Evolutionary conservation across 2,329 filamentous ascomycete species (phyloP).

Genomic region (Venturia nashicola): DNA sequence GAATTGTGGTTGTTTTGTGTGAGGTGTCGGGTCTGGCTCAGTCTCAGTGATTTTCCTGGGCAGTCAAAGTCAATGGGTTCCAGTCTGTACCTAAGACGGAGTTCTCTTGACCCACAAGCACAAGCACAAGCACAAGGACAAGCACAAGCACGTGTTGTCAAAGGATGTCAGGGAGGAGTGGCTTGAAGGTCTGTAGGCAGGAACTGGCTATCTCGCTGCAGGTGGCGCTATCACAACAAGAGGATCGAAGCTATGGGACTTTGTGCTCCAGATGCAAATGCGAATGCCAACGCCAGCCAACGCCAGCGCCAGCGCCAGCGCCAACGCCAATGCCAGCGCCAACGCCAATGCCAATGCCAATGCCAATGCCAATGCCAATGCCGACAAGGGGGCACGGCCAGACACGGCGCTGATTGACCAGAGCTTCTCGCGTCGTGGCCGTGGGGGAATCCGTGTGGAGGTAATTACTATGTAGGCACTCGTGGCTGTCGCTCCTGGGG

Average conservation of each 20-base stretch:
- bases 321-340: too few relatives aligned
- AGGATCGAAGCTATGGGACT: not conserved
- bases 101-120: not conserved
- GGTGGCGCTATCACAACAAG: not conserved
- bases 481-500: not conserved
- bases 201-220: too few relatives aligned
- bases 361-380: not conserved
- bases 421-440: not conserved
- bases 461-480: not conserved
- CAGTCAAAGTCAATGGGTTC: not conserved
- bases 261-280: not conserved
- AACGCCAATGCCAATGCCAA: not conserved
- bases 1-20: not conserved
- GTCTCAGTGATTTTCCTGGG: not conserved
- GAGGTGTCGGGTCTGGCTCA: not conserved
- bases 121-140: too few relatives aligned
- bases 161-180: not conserved
- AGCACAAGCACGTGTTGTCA: too few relatives aligned
- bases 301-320: too few relatives aligned
- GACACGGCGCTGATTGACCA: not conserved
- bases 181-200: too few relatives aligned
- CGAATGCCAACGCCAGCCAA: too few relatives aligned
- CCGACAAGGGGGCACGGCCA: not conserved
- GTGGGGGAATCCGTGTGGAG: not conserved
- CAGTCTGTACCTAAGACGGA: too few relatives aligned